Evolutionary conservation across 2,329 filamentous ascomycete genomes (phyloP).

Genomic region (Colletotrichum acutatum): DNA sequence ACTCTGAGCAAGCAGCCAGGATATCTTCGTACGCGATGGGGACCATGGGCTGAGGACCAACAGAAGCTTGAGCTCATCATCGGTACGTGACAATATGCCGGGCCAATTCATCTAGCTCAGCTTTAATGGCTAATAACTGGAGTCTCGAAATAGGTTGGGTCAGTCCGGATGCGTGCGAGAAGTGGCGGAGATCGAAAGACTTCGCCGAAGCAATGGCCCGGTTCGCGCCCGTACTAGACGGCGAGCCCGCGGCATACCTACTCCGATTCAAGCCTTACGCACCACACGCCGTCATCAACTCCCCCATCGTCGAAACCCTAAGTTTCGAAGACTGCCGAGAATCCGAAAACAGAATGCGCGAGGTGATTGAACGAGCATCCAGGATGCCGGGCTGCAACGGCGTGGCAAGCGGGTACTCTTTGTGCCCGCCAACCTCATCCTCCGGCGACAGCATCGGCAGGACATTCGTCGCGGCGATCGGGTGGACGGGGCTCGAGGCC

Average conservation of each 20-base stretch:
- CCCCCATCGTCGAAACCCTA: slow-evolving; percentile 49
- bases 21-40: slow-evolving; percentile 43
- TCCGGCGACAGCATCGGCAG: slow-evolving; percentile 36
- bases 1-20: slow-evolving; percentile 41
- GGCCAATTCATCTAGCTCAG: background rate
- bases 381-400: slow-evolving; percentile 40
- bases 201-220: slow-evolving; percentile 35
- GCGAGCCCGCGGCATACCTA: slow-evolving; percentile 38
- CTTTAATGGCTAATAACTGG: slow-evolving; percentile 6
- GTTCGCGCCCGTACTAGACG: slow-evolving; percentile 38
- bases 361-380: slow-evolving; percentile 37
- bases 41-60: slow-evolving; percentile 41
- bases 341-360: slow-evolving; percentile 46
- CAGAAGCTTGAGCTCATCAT: slow-evolving; percentile 42
- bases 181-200: slow-evolving; percentile 37
- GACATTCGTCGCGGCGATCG: slow-evolving; percentile 40
- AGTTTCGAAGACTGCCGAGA: slow-evolving; percentile 54
- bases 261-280: slow-evolving; percentile 42
- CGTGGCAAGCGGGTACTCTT: slow-evolving; percentile 38
- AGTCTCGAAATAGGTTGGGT: slow-evolving; percentile 38
- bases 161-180: slow-evolving; percentile 36
- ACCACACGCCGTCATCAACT: slow-evolving; percentile 42
- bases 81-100: slow-evolving; percentile 30
- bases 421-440: background rate
- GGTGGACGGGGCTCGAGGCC: slow-evolving; percentile 40